Conservation (phyloP, 805 yeast species). For the Phaffomyces opuntiae region DNA sequence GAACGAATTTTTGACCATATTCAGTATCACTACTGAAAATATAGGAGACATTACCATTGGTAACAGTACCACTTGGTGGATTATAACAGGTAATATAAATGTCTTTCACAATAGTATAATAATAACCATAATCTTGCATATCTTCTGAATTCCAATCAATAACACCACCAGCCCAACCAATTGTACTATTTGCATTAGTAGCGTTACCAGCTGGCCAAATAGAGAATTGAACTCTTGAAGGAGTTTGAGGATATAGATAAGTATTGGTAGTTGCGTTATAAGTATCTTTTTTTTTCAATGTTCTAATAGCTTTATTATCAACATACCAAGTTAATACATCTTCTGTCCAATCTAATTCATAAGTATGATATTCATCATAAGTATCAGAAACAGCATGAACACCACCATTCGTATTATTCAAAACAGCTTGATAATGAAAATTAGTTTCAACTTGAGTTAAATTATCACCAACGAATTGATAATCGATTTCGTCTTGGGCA, state of each 20-base stretch:
- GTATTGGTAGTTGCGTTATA: slow-evolving; percentile 52
- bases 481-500: slow-evolving; percentile 87
- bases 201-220: slow-evolving; percentile 72
- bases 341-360: slow-evolving; percentile 77
- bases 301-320: slow-evolving; percentile 64
- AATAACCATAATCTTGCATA: slow-evolving; percentile 72
- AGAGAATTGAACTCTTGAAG: slow-evolving; percentile 64
- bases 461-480: slow-evolving; percentile 76
- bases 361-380: slow-evolving; percentile 62
- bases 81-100: slow-evolving; percentile 64
- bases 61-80: slow-evolving; percentile 50
- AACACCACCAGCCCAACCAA: slow-evolving; percentile 83
- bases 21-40: slow-evolving; percentile 43
- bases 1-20: slow-evolving; percentile 43
- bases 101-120: slow-evolving; percentile 56
- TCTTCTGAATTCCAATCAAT: slow-evolving; percentile 79
- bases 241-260: slow-evolving; percentile 66
- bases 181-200: slow-evolving; percentile 49
- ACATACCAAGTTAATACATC: slow-evolving; percentile 64
- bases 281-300: slow-evolving; percentile 53
- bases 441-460: slow-evolving; percentile 65
- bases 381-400: slow-evolving; percentile 43
- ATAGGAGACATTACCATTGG: slow-evolving; percentile 44
- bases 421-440: slow-evolving; percentile 68
- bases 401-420: slow-evolving; percentile 56